Base-by-base conservation (phyloP, 2,329 filamentous ascomycete species). In the Exophiala phaeomuriformis region DNA sequence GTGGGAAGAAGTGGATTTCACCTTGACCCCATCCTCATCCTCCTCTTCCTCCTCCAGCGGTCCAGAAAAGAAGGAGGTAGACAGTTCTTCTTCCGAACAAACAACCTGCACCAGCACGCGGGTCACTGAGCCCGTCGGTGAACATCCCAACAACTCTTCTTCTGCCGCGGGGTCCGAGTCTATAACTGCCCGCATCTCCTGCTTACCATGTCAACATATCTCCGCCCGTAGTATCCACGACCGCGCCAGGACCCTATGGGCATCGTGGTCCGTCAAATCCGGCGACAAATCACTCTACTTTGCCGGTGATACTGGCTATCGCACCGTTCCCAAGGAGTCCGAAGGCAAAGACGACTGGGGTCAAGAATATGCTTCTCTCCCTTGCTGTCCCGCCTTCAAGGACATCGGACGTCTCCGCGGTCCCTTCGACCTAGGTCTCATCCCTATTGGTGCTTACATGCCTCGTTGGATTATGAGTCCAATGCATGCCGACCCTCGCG, bases 361-460 rank as follows among this genome's bases (percentile, higher is more conserved):
- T 4, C 73, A 81, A 0, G 80, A 84, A 54, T 83, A 84, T 63
- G 74, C 83, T 10, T 74, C 84, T 48, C 53, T 66, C 1, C 89
- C 90, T 3, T 72, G 76, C 27, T 94, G 88, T 66, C 90, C 90
- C 5, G 88, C 90, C 47, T 96, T 96, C 72, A 79, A 81, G 58
- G 79, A 94, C 68, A 90, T 96, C 58, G 91, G 91, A 57, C 72
- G 82, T 10, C 77, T 85, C 49, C 78, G 88, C 33, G 90, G 91
- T 0, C 88, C 89, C 0, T 95, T 96, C 64, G 89, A 96, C 67
- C 79, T 97, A 4, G 91, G 91, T 0, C 72, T 96, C 51, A 93
- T 97, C 60, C 91, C 91, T 37, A 96, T 97, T 62, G 91, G 91
- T 49, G 91, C 90, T 1, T 96, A 96, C 69, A 76, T 81, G 55